Evolutionary conservation across 225 moss, liverwort and hornwort species (phyloP), one percentile per base, ranked within the genome.

Genomic region (Bryoerythrophyllum caledonicum): DNA sequence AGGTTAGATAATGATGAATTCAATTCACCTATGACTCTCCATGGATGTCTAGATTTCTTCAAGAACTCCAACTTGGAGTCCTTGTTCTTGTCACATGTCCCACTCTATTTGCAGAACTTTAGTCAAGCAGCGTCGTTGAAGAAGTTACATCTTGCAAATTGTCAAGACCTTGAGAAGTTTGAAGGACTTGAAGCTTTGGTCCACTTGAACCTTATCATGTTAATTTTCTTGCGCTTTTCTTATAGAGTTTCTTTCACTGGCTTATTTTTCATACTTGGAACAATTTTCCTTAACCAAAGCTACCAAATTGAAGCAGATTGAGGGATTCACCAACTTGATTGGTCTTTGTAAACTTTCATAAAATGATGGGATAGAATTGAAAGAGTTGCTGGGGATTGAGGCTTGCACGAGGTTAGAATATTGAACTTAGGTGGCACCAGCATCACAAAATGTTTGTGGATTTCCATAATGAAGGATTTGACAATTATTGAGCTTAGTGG

Each of bases 111-210:
- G 63, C 13, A n/a, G 2, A 63, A 63, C 35, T 35, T 35, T 10
- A 35, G 34, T 35, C 35, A 4, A n/a, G 20, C 1, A 0, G 10
- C 9, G 10, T 8, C 2, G 4, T 8, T 35, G 7, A 62, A 20
- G 28, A 0, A 0, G 1, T 10, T 62, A 35, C 0, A 0, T 1
- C 19, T 35, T n/a, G 0, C 0, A 0, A 4, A 62, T 40, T 63
- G 63, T 3, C 6, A 24, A 23, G 13, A 13, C 14, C 2, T 63
- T 13, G 63, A 63, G 40, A 63, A 38, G 21, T 63, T 63, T 1
- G 13, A 63, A 23, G 63, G 63, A 11, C 11, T 63, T 7, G 63
- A 63, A 23, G 38, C 13, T 24, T 1, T 40, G 6, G 40, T 23
- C 23, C 37, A 23, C 3, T 12, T 63, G 0, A 12, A 40, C 1